Conservation (phyloP, 2,329 filamentous ascomycete genomes). For the Pseudogymnoascus sp. region DNA sequence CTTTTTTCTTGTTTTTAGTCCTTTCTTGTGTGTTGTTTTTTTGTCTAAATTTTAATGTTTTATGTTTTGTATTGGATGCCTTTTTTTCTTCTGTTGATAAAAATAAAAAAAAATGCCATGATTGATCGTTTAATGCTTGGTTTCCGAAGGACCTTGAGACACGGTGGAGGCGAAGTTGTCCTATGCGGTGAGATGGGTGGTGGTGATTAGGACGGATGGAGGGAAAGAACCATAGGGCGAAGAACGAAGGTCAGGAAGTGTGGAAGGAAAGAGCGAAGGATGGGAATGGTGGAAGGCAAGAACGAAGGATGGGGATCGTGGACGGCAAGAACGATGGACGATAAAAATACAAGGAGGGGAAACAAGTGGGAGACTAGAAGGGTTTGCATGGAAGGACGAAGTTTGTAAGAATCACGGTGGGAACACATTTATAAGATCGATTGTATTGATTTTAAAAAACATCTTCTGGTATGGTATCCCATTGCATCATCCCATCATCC, state of each 20-base stretch:
- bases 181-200: not conserved
- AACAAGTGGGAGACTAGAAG: not conserved
- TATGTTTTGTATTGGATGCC: not conserved
- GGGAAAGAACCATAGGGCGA: not conserved
- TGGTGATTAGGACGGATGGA: not conserved
- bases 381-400: not conserved
- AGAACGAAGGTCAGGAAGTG: not conserved
- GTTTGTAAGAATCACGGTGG: not conserved
- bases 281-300: not conserved
- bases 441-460: not conserved
- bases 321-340: not conserved
- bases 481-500: not conserved
- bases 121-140: not conserved
- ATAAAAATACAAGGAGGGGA: not conserved
- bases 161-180: not conserved
- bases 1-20: not conserved
- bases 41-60: conserved; percentile 8
- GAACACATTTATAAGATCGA: not conserved
- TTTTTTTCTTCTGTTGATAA: not conserved
- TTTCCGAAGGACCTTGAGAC: not conserved
- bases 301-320: not conserved
- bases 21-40: conserved; percentile 5
- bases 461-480: not conserved
- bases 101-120: not conserved
- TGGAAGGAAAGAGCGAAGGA: not conserved